These are phyloP conservation scores for Drechslerella dactyloides DNA, from an alignment of 2,329 filamentous ascomycete species.

Conservation along the genomic window DNA sequence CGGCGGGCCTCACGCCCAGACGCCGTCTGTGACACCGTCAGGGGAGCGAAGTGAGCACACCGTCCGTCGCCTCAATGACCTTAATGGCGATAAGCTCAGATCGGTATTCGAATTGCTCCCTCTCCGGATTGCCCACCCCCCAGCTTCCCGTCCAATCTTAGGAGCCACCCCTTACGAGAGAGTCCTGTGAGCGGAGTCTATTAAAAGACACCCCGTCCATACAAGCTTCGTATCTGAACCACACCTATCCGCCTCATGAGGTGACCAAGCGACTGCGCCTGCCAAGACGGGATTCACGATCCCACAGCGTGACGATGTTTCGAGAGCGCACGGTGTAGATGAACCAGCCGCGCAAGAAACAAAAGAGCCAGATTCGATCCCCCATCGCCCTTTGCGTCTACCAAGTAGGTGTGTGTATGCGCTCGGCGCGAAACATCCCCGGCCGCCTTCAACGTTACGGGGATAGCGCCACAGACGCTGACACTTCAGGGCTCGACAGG, in stretches of 20 bases:
- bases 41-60: conserved; percentile 5
- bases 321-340: conserved; percentile 47
- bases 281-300: conserved; percentile 9
- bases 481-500: background rate
- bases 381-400: no score
- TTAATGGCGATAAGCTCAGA: conserved; percentile 49
- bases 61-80: background rate
- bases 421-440: background rate
- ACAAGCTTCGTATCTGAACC: no score
- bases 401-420: background rate
- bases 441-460: no score
- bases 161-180: conserved; percentile 6
- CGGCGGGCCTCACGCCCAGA: conserved; percentile 20
- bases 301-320: conserved; percentile 20
- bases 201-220: no score
- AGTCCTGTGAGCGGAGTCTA: no score
- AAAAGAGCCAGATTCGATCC: background rate
- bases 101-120: conserved; percentile 4
- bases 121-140: conserved; percentile 13
- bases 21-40: conserved; percentile 31
- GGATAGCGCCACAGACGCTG: background rate
- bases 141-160: conserved; percentile 16
- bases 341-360: background rate
- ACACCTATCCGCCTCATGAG: background rate
- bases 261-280: background rate